A percentile compares a stretch with the other conserved stretches of the same genome.
These are phyloP conservation scores for Brasilioporus rufonigricans DNA, from an alignment of 768 basidiomycete species.

Conservation along the genomic window DNA sequence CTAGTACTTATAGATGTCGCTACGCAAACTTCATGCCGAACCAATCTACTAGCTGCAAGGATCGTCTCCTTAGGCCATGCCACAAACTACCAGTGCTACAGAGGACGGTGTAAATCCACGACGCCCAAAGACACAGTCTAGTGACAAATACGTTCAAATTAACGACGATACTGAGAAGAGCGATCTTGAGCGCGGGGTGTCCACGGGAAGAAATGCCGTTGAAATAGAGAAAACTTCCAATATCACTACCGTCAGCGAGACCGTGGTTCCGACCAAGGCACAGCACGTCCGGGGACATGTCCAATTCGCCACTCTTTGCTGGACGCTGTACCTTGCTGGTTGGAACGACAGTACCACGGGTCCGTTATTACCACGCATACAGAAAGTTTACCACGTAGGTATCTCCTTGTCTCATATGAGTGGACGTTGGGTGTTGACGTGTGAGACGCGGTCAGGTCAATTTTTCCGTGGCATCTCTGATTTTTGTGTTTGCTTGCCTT, in stretches of 20 bases:
- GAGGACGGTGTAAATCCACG: conserved; percentile 7
- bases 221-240: background rate
- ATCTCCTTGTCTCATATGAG: background rate
- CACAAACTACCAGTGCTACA: background rate
- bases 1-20: no score
- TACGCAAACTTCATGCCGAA: no score
- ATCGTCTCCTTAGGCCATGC: background rate
- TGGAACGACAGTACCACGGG: conserved; percentile 12
- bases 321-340: conserved; percentile 31
- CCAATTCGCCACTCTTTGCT: conserved; percentile 6
- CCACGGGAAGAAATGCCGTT: background rate
- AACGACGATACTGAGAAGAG: conserved; percentile 7
- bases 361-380: conserved; percentile 9
- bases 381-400: conserved; percentile 34
- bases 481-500: conserved; percentile 40
- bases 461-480: conserved; percentile 39
- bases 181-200: conserved; percentile 1
- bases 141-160: background rate
- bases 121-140: conserved; percentile 2
- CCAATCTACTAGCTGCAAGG: no score
- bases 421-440: background rate
- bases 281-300: conserved; percentile 23
- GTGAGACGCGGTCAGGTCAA: conserved; percentile 29
- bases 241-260: background rate
- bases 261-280: conserved; percentile 10